A percentile compares a stretch with the other conserved stretches of the same genome.
Conservation (phyloP, 73 alveolate genomes). For the Paramecium tetraurelia region DNA sequence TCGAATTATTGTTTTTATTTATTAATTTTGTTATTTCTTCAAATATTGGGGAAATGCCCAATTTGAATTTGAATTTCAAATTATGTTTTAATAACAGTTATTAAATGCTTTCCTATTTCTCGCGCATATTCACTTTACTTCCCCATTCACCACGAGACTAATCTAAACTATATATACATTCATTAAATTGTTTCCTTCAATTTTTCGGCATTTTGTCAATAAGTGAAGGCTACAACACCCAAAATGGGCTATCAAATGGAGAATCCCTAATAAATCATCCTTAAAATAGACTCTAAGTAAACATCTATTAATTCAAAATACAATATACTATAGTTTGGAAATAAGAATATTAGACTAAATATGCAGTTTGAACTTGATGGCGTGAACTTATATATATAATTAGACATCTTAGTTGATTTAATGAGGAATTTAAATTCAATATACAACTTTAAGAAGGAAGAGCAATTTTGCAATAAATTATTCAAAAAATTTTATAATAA, state of each 20-base stretch:
- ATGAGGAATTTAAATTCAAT: background rate
- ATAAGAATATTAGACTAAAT: background rate
- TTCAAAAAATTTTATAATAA: background rate
- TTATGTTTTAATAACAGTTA: slow-evolving; percentile 22
- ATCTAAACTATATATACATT: background rate
- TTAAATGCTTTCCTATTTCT: background rate
- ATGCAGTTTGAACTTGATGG: background rate
- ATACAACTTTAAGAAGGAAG: background rate
- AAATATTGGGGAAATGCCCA: slow-evolving; percentile 20
- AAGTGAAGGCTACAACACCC: background rate
- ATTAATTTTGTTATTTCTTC: background rate
- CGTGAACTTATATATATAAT: background rate
- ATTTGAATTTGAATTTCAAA: slow-evolving; percentile 27
- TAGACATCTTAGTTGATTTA: background rate
- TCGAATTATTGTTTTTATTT: background rate
- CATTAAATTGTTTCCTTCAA: background rate
- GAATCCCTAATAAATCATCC: background rate
- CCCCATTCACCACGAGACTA: background rate
- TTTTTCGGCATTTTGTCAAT: background rate
- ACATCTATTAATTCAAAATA: background rate
- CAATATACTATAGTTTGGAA: background rate
- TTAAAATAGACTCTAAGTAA: background rate
- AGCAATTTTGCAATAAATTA: background rate
- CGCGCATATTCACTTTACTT: background rate
- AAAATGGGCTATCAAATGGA: background rate